Base-by-base conservation (phyloP, 495 filamentous ascomycete genomes). In the Polyplosphaeria fusca region DNA sequence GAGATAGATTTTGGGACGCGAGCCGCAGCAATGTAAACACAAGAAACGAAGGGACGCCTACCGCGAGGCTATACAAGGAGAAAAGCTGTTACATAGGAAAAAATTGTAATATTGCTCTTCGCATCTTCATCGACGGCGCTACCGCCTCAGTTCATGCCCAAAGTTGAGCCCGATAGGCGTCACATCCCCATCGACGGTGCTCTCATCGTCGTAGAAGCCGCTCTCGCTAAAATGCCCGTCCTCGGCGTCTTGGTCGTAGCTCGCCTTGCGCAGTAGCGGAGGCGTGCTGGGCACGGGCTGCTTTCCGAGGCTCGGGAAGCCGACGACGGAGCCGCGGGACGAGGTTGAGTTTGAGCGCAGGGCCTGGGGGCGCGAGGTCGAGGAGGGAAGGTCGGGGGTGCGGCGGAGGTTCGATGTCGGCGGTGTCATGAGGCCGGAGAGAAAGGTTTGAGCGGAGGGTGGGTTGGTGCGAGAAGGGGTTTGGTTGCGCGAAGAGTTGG, bases 381-480 rank as follows among this genome's bases (percentile, higher is more conserved):
- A 60, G 55, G 27, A 53, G 4, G 42, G 52, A n/a, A 50, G 70
- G 63, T 63, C 57, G 7, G 82, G 76, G 5, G 78, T 79, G 32
- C 79, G 78, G 9, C 86, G 80, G 28, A 83, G 67, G 45, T 84
- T 80, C 5, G 86, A 86, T 26, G 83, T 79, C 12, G 89, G 90
- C 16, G 91, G 89, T 3, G 91, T 95, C 73, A 95, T 70, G 14
- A 95, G 82, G 2, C 91, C 89, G 0, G 88, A 86, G 22, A 89
- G 77, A 58, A 83, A 82, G 24, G 73, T 59, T 40, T 68, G 65
- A 16, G 66, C 57, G 3, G 58, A 30, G 7, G 52, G 28, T 9
- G 41, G 73, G 25, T 77, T 79, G 20, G 73, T 71, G 64, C 85
- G 86, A 12, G 84, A 86, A 3, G 85, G 86, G 1, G 84, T 67